A percentile compares a stretch with the other conserved stretches of the same genome.
phyloP scores from a whole-genome alignment of 495 filamentous ascomycete species.

The Trichoderma virens region DNA sequence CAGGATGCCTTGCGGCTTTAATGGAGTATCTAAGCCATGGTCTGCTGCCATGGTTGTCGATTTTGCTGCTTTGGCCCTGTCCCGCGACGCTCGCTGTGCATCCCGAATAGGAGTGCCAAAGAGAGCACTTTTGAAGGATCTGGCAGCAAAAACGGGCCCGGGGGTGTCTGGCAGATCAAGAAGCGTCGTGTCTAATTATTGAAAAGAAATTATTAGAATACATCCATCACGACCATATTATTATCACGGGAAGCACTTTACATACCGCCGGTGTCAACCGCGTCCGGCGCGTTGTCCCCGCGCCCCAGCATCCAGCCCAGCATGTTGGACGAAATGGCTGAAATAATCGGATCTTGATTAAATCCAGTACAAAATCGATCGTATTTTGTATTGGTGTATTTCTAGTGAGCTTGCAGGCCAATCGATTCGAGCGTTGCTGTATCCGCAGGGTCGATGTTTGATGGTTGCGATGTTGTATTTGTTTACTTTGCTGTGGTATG shows the following conservation, averaged over 20 bases:
- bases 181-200: slow-evolving; percentile 32
- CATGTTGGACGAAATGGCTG: slow-evolving; percentile 25
- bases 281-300: slow-evolving; percentile 13
- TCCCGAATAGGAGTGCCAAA: slow-evolving; percentile 71
- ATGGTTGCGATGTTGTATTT: neutral
- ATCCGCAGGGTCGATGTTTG: neutral
- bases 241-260: neutral
- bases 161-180: slow-evolving; percentile 81
- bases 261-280: slow-evolving; percentile 5
- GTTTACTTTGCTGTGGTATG: slow-evolving; percentile 8
- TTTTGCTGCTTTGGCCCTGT: neutral
- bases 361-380: neutral
- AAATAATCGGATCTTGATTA: neutral
- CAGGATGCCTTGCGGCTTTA: slow-evolving; percentile 57
- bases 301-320: slow-evolving; percentile 49
- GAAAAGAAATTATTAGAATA: neutral
- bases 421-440: neutral
- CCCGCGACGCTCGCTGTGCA: slow-evolving; percentile 15
- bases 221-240: neutral
- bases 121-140: slow-evolving; percentile 82
- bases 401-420: neutral
- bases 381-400: neutral
- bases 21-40: slow-evolving; percentile 27
- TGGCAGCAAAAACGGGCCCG: slow-evolving; percentile 86
- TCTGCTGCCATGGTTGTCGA: neutral